phyloP scores from a whole-genome alignment of 2,329 filamentous ascomycete species.

The Tolypocladium endophyticum region DNA sequence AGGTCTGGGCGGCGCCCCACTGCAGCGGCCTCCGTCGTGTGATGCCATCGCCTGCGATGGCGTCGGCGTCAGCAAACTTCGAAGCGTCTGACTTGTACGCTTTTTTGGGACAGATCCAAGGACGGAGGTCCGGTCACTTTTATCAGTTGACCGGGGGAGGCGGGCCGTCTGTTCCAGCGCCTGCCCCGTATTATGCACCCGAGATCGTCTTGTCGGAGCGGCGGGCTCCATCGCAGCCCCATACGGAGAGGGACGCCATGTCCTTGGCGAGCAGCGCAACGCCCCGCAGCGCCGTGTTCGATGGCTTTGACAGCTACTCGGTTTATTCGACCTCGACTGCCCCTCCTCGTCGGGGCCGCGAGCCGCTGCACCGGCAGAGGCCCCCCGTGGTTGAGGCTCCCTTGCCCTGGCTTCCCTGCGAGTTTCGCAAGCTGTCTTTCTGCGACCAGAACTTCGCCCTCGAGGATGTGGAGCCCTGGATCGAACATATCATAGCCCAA shows the following conservation, averaged over 20 bases:
- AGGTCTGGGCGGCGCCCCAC: background rate
- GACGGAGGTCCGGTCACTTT: background rate
- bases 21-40: background rate
- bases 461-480: conserved; percentile 30
- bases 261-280: conserved; percentile 6
- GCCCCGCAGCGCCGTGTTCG: conserved; percentile 5
- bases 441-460: conserved; percentile 28
- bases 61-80: background rate
- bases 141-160: background rate
- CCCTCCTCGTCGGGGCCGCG: conserved; percentile 9
- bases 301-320: conserved; percentile 5
- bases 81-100: background rate
- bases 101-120: background rate
- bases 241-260: background rate
- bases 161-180: background rate
- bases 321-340: conserved; percentile 11
- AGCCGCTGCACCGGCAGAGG: conserved; percentile 5
- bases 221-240: background rate
- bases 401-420: conserved; percentile 28
- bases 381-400: conserved; percentile 2
- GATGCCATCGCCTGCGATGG: background rate
- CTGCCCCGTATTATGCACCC: conserved; percentile 1
- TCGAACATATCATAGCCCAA: conserved; percentile 28
- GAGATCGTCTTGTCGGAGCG: background rate
- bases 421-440: conserved; percentile 24